Evolutionary conservation across 441 rosid species (phyloP).

Genomic region (Populus tomentosa): DNA sequence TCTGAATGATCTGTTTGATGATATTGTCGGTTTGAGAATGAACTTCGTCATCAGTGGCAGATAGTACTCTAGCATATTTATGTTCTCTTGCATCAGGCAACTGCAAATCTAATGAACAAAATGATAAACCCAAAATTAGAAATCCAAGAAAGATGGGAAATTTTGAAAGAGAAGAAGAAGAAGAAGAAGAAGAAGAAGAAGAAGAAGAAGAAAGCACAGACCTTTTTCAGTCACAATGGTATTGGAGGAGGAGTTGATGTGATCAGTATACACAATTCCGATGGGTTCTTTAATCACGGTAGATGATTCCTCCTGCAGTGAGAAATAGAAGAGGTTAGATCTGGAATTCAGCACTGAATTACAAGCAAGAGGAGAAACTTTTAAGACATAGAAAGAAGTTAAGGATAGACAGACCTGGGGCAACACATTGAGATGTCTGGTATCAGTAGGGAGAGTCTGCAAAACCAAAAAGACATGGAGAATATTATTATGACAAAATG

Average conservation of each 20-base stretch:
- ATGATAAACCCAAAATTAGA: neutral
- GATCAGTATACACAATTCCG: slow-evolving; percentile 48
- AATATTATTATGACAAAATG: neutral
- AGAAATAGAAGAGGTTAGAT: slow-evolving; percentile 14
- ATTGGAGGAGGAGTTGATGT: neutral
- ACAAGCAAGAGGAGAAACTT: neutral
- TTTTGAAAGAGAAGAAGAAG: neutral
- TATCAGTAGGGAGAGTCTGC: slow-evolving; percentile 53
- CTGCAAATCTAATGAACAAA: slow-evolving; percentile 19
- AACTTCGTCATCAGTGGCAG: slow-evolving; percentile 39
- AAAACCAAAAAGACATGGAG: neutral
- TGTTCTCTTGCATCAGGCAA: slow-evolving; percentile 16
- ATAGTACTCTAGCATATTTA: slow-evolving; percentile 46
- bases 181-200: neutral
- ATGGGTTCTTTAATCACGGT: slow-evolving; percentile 39
- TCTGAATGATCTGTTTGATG: slow-evolving; percentile 48
- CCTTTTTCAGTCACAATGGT: slow-evolving; percentile 4
- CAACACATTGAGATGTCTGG: slow-evolving; percentile 50
- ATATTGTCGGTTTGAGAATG: slow-evolving; percentile 34
- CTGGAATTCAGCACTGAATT: neutral
- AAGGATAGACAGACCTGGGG: slow-evolving; percentile 39
- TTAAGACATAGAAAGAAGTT: neutral
- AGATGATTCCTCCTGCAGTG: slow-evolving; percentile 47
- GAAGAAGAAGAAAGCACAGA: neutral
- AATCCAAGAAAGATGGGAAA: neutral